phyloP scores from a whole-genome alignment of 31 red algal genomes.

The Odonthalia washingtoniensis region DNA sequence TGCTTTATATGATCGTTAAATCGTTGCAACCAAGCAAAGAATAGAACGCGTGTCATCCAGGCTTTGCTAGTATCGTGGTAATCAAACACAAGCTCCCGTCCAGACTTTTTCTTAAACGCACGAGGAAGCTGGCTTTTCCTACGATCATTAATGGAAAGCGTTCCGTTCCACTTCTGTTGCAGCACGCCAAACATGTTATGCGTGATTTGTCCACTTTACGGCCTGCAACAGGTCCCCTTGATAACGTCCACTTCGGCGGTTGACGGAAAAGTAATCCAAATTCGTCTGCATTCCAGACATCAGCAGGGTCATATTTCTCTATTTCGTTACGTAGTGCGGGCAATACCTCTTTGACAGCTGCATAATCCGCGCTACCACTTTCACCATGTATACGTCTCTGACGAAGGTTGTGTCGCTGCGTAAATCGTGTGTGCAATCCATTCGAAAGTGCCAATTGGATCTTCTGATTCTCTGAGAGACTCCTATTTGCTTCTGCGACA shows the following conservation, averaged over 20 bases:
- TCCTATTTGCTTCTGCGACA: neutral
- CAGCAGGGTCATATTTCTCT: neutral
- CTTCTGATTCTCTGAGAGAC: neutral
- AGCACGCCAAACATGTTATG: slow-evolving; percentile 23
- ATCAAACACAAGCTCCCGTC: neutral
- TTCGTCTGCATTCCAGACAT: slow-evolving; percentile 40
- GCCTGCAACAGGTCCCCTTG: neutral
- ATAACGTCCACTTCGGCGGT: too few species aligned
- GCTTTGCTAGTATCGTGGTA: slow-evolving; percentile 37
- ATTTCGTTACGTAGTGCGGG: neutral
- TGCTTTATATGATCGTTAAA: slow-evolving; percentile 2
- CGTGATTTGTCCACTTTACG: slow-evolving; percentile 14
- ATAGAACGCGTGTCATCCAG: slow-evolving; percentile 25
- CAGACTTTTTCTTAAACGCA: slow-evolving; percentile 38
- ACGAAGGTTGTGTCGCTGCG: neutral
- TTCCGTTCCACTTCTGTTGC: slow-evolving; percentile 25
- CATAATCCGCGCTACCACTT: neutral
- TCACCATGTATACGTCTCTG: neutral
- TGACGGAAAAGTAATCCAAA: slow-evolving; percentile 1
- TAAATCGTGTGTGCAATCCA: neutral
- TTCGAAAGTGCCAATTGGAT: neutral
- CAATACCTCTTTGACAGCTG: neutral
- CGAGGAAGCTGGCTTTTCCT: slow-evolving; percentile 15
- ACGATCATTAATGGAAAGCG: slow-evolving; percentile 7
- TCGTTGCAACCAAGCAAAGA: neutral